A percentile compares a stretch with the other conserved stretches of the same genome.
These are phyloP conservation scores for Parathielavia hyrcaniae DNA, from an alignment of 495 filamentous ascomycete genomes.

Conservation along the genomic window DNA sequence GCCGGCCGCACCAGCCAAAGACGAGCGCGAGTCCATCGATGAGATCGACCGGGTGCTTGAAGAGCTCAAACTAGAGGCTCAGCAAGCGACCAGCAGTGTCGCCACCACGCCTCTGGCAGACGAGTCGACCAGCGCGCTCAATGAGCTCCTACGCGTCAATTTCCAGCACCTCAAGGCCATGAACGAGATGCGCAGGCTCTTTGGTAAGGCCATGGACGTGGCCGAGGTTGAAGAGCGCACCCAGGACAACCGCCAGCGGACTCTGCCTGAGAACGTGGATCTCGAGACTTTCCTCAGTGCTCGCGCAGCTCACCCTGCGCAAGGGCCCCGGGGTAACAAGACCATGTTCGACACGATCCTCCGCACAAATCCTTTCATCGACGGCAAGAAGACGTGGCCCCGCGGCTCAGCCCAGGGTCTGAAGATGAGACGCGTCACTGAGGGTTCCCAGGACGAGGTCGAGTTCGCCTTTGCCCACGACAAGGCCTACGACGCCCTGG, in stretches of 20 bases:
- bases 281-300: slow-evolving; percentile 64
- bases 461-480: slow-evolving; percentile 75
- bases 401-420: slow-evolving; percentile 71
- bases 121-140: slow-evolving; percentile 30
- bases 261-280: slow-evolving; percentile 54
- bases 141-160: slow-evolving; percentile 65
- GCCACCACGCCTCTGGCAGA: slow-evolving; percentile 10
- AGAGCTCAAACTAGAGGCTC: slow-evolving; percentile 47
- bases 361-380: slow-evolving; percentile 75
- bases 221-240: slow-evolving; percentile 52
- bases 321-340: slow-evolving; percentile 34
- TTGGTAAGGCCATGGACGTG: slow-evolving; percentile 71
- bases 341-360: slow-evolving; percentile 58
- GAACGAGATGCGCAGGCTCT: slow-evolving; percentile 91
- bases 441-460: slow-evolving; percentile 41
- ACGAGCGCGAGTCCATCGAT: slow-evolving; percentile 46
- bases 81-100: slow-evolving; percentile 8
- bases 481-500: slow-evolving; percentile 65
- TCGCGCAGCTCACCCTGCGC: slow-evolving; percentile 43
- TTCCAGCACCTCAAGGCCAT: slow-evolving; percentile 72
- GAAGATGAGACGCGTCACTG: slow-evolving; percentile 67
- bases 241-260: slow-evolving; percentile 37
- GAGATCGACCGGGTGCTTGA: slow-evolving; percentile 79
- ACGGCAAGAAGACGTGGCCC: slow-evolving; percentile 90
- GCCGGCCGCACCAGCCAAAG: slow-evolving; percentile 13